A percentile compares a stretch with the other conserved stretches of the same genome.
phyloP scores from a whole-genome alignment of 179 eudicot genomes.

The Actinidia arguta region DNA sequence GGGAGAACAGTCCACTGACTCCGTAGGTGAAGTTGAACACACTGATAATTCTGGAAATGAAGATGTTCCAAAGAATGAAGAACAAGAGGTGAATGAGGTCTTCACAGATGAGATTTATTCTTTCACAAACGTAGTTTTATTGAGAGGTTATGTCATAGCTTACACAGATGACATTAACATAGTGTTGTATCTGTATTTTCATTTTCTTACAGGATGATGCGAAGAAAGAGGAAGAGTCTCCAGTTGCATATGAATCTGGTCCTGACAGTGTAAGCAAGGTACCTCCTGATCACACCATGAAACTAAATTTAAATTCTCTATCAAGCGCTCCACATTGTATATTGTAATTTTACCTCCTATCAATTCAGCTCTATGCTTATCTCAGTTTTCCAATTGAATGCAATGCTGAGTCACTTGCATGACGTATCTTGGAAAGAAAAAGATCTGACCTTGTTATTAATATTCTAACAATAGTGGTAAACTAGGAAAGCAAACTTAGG shows the following conservation, averaged over 20 bases:
- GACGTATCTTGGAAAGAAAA: neutral
- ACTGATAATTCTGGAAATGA: conserved; percentile 32
- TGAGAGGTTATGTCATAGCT: neutral
- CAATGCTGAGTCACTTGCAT: neutral
- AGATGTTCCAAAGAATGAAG: conserved; percentile 37
- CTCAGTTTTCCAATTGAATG: conserved; percentile 1
- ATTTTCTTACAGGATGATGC: conserved; percentile 22
- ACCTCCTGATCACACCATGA: conserved; percentile 23
- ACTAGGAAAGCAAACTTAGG: neutral
- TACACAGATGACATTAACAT: conserved; percentile 10
- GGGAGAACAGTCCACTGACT: conserved; percentile 36
- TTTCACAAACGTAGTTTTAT: conserved; percentile 13
- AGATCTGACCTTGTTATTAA: neutral
- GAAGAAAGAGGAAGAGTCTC: conserved; percentile 46
- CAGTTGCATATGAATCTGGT: conserved; percentile 45
- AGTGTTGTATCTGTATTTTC: conserved; percentile 2
- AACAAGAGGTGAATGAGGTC: conserved; percentile 43
- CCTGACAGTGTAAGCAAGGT: conserved; percentile 53
- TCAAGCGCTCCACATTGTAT: neutral
- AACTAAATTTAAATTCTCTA: neutral
- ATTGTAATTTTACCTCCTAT: conserved; percentile 4
- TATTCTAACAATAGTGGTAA: neutral
- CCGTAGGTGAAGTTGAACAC: conserved; percentile 41
- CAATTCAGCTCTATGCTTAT: neutral
- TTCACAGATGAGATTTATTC: conserved; percentile 10